Base-by-base conservation (phyloP, 805 yeast genomes). In the Wickerhamiella domercqiae region DNA sequence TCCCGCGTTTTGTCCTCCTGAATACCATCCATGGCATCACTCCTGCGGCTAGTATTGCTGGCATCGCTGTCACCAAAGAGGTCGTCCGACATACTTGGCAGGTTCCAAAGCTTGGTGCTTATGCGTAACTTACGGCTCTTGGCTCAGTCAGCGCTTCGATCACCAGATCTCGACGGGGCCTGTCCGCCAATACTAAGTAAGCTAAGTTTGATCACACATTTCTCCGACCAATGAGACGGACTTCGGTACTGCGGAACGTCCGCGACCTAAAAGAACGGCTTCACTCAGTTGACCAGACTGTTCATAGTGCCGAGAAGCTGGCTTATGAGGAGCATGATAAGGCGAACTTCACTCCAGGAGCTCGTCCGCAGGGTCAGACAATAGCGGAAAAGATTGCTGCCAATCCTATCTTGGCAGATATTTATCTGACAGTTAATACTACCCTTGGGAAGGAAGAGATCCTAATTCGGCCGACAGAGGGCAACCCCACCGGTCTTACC, bases 401-500 rank as follows among this genome's bases (percentile, higher is more conserved):
- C n/a, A 38, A 44, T 30, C 53, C 53, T 16, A 50, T 46, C 47
- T 48, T 49, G 14, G 47, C 49, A 20, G 53, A 49, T 35, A 40
- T 46, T 20, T 47, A 42, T 18, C 32, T 49, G 36, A 41, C 45
- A 38, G 49, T 46, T 16, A 33, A 43, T 29, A 47, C 53, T 32
- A 35, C 37, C 25, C 44, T 44, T 7, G 51, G 51, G 37, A 36
- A 37, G 37, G 47, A 40, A 29, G 43, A 39, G 46, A 57, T 68
- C 11, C 64, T 76, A 40, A 68, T 76, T 42, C 71, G 66, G 50
- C 62, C 81, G 9, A 66, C 68, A 3, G 60, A 63, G 26, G 84
- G 83, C 63, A 40, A 73, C 49, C 87, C 87, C 21, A 82, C 93
- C 16, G 94, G 94, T 46, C 49, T 82, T 43, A 70, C 94, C 3